Conservation (phyloP, 306 rosid species). For the Betula pendula region DNA sequence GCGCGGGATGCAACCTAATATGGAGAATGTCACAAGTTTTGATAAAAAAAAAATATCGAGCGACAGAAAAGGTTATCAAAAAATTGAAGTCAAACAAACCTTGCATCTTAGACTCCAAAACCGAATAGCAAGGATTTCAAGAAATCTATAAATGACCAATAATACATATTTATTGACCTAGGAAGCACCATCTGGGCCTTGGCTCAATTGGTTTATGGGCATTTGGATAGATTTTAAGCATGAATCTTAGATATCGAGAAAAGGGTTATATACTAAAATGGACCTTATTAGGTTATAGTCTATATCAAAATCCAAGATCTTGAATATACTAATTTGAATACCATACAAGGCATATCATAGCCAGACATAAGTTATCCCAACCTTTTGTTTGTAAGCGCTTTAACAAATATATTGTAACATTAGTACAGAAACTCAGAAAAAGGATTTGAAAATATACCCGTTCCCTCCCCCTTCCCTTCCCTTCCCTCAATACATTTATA, state of each 20-base stretch:
- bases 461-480: not conserved
- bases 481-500: not conserved
- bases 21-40: not conserved
- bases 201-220: not conserved
- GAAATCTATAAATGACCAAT: not conserved
- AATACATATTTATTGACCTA: not conserved
- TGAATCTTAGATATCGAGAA: not conserved
- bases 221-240: not conserved
- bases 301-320: not conserved
- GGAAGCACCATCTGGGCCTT: not conserved
- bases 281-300: conserved; percentile 3
- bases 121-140: not conserved
- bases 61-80: conserved; percentile 6
- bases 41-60: conserved; percentile 1
- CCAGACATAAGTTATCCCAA: not conserved
- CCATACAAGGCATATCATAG: not conserved
- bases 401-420: not conserved
- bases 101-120: not conserved
- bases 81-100: conserved; percentile 1
- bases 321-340: not conserved
- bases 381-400: not conserved
- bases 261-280: not conserved
- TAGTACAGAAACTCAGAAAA: not conserved
- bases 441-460: not conserved
- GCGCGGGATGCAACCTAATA: too few relatives aligned